phyloP scores from a whole-genome alignment of 2,329 filamentous ascomycete species.

The Helotiales sp. region DNA sequence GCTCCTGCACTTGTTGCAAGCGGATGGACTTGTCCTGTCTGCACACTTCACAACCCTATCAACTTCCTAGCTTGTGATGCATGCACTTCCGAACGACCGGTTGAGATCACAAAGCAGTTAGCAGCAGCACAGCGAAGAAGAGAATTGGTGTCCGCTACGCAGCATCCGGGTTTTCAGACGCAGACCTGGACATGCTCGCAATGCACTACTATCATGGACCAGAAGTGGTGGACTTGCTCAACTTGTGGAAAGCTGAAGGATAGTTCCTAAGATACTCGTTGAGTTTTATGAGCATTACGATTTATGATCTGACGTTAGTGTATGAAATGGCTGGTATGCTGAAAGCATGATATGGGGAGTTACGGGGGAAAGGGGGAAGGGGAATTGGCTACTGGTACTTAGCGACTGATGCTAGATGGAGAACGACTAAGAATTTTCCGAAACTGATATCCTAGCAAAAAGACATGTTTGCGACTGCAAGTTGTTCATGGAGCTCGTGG shows the following conservation, averaged over 20 bases:
- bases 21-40: conserved; percentile 63
- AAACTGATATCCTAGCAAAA: no score
- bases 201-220: conserved; percentile 58
- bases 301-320: background rate
- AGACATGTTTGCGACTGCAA: background rate
- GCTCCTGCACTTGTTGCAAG: conserved; percentile 16
- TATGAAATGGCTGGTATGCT: background rate
- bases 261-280: no score
- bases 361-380: background rate
- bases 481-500: background rate
- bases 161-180: conserved; percentile 23
- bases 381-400: background rate
- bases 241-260: conserved; percentile 60
- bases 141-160: conserved; percentile 14
- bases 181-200: conserved; percentile 56
- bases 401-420: background rate
- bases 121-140: conserved; percentile 18
- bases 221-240: conserved; percentile 62
- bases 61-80: conserved; percentile 61
- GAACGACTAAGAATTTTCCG: background rate
- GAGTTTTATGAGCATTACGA: conserved; percentile 12
- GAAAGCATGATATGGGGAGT: background rate
- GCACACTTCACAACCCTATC: conserved; percentile 61
- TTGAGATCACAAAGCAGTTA: conserved; percentile 39
- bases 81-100: conserved; percentile 54